These are phyloP conservation scores for Coemansia javaensis DNA, from an alignment of 192 early-diverging fungal species.

Conservation along the genomic window DNA sequence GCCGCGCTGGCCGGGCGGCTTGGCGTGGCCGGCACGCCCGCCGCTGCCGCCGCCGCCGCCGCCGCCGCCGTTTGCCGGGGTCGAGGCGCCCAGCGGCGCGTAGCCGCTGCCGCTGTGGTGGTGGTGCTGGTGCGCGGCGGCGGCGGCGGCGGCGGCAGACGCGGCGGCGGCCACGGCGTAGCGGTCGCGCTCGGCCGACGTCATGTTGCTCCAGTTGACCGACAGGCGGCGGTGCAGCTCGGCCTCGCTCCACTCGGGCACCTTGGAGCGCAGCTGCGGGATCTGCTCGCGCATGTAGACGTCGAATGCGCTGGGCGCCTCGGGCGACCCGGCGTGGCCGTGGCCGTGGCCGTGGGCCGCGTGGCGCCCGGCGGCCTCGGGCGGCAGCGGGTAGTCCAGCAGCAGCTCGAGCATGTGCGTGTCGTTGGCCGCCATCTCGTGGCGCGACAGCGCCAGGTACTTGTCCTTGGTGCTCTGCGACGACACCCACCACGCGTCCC, in stretches of 20 bases:
- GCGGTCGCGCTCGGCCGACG: conserved; percentile 25
- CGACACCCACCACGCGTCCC: conserved; percentile 48
- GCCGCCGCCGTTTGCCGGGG: neutral
- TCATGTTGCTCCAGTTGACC: conserved; percentile 45
- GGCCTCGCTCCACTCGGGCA: conserved; percentile 47
- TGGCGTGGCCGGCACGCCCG: too few relatives aligned
- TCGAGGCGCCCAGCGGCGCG: neutral
- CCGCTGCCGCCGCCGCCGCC: neutral
- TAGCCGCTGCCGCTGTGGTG: too few relatives aligned
- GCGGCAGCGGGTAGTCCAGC: conserved; percentile 39
- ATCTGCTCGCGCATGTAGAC: conserved; percentile 41
- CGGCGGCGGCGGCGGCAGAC: neutral
- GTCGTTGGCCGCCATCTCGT: conserved; percentile 43
- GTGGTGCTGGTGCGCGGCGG: too few relatives aligned
- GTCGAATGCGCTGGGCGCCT: conserved; percentile 23
- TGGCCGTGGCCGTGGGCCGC: conserved; percentile 6
- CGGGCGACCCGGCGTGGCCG: conserved; percentile 23
- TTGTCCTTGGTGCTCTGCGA: conserved; percentile 41
- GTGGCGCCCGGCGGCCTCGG: conserved; percentile 18
- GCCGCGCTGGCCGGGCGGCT: conserved; percentile 11
- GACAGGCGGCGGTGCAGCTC: conserved; percentile 40
- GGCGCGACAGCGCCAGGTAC: conserved; percentile 35
- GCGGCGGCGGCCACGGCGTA: conserved; percentile 9
- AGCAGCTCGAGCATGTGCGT: conserved; percentile 45
- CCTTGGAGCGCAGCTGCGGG: conserved; percentile 38